Base-by-base conservation (phyloP, 441 rosid species). In the Adansonia rubrostipa region DNA sequence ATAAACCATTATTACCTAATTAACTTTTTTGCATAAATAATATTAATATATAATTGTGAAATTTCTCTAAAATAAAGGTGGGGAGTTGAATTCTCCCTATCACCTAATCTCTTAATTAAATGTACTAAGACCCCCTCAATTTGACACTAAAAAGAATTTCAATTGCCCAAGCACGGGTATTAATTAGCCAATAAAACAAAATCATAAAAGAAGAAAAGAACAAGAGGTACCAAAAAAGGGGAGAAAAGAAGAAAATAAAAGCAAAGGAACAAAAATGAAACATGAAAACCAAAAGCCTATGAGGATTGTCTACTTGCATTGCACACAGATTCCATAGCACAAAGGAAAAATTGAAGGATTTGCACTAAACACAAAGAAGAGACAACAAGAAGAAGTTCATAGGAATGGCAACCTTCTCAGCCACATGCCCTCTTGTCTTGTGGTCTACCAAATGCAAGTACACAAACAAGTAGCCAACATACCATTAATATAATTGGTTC, bases 381-480 rank as follows among this genome's bases (percentile, higher is more conserved):
- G 68, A 14, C 9, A 22, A 48, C 28, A 61, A 36, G 75, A 61
- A 71, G 64, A 63, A 14, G 68, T 61, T 71, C 82, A 19, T 50
- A 75, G 20, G 50, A 60, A 61, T 48, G 22, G 71, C 33, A 36
- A 75, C 36, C 22, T 61, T 51, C 79, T 71, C 54, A 67, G 50
- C 66, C 76, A 62, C 67, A 80, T 76, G 51, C 20, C 66, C 13
- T 28, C 19, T 63, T 76, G 77, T 80, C 74, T 70, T 71, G 28
- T 42, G 2, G 36, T 78, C 54, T 20, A 40, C 11, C 17, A n/a
- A 19, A 73, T 57, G 76, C 53, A 56, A 40, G 51, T 40, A 5
- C 53, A 57, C 66, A 28, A 56, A 56, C 15, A 3, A 51, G 6
- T 71, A 24, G 22, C 61, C 20, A 28, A 8, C 24, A 53, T 15